Base-by-base conservation (phyloP, 257 asterid species). In the Penstemon newberryi region DNA sequence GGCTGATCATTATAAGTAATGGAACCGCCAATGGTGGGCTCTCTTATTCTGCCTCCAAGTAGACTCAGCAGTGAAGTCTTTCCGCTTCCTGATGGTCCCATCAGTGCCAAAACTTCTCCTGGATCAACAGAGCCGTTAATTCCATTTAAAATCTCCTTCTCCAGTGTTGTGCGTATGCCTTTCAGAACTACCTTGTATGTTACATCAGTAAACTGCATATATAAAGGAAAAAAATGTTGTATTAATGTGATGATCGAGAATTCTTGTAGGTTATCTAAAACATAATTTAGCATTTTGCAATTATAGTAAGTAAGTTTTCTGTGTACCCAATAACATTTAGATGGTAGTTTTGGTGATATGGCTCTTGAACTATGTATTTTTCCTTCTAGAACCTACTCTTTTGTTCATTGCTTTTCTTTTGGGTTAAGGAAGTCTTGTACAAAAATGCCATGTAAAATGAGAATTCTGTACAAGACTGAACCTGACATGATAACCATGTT, bases 31-130 rank as follows among this genome's bases (percentile, higher is more conserved):
- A 68, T 45, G 44, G 82, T 2, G 5, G 85, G 78, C 37, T 81
- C 87, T 65, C 79, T 81, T 6, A 77, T 68, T 65, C 99, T 75
- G 53, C 99, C 98, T 66, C 99, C 98, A 4, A 94, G 87, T 18
- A 91, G 71, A 63, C 90, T 87, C 82, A 94, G 85, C 3, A 94
- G 73, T 0, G 99, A 80, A 8, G 99, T 94, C 80, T 94, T 94
- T 47, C 99, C 99, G 56, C 99, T 85, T 60, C 99, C 99, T 4
- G 99, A 94, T 40, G 99, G 99, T 45, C 99, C 99, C 99, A 94
- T 94, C 43, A 94, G 79, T 3, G 99, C 99, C 63, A 94, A 62
- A 61, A 94, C 95, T 72, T 94, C 98, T 12, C 99, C 98, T 0
- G 99, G 99, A 73, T 79, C 85, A 58, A 86, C 95, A 0, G 90